Percentiles rank a stretch among this genome's conserved stretches.
phyloP scores from a whole-genome alignment of 768 basidiomycete genomes.

The Leccinum pellstonianum region DNA sequence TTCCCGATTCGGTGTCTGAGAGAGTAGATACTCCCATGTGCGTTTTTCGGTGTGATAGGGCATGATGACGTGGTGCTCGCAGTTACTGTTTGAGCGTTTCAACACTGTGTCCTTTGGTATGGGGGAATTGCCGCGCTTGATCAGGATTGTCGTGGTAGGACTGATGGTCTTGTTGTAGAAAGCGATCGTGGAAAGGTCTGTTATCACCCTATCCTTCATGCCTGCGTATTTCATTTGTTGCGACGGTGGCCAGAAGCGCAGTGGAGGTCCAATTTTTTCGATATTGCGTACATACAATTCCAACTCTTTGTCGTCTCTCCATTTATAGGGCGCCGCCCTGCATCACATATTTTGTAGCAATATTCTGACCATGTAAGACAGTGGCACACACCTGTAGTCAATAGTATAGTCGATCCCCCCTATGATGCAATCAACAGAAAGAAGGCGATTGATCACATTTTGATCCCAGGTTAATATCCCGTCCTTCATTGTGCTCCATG shows the following conservation, averaged over 20 bases:
- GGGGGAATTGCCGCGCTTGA: neutral
- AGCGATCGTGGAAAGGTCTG: neutral
- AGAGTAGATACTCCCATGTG: neutral
- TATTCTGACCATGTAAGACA: too few relatives aligned
- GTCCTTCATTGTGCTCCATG: neutral
- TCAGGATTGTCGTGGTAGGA: neutral
- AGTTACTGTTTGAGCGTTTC: neutral
- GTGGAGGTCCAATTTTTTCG: neutral
- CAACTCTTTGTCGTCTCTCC: neutral
- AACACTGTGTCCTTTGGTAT: neutral
- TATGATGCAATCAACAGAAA: neutral
- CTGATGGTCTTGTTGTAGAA: neutral
- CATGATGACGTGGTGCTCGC: neutral
- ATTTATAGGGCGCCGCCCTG: too few relatives aligned
- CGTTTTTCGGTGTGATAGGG: neutral
- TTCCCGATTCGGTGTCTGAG: neutral
- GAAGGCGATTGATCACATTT: neutral
- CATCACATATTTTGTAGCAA: too few relatives aligned
- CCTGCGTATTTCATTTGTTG: neutral
- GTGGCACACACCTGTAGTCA: neutral
- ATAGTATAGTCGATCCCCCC: neutral
- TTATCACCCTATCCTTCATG: neutral
- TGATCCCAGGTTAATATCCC: neutral
- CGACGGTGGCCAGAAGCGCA: neutral
- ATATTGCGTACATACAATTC: neutral